Evolutionary conservation across 176 grass and related monocot species (phyloP).

Genomic region (Triticum urartu): DNA sequence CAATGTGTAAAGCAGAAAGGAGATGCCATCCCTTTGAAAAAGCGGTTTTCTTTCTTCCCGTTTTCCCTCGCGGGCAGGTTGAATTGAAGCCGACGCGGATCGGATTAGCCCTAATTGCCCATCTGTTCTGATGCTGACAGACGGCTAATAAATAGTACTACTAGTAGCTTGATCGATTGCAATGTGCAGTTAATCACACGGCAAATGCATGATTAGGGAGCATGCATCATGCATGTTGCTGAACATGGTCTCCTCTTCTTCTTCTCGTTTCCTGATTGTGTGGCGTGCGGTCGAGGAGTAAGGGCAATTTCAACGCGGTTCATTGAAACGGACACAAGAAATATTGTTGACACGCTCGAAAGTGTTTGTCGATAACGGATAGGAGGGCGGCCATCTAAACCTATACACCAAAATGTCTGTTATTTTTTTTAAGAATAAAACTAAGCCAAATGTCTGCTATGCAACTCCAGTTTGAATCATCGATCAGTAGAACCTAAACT

Average conservation of each 20-base stretch:
- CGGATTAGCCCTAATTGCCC: background rate
- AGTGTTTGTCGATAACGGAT: fast-evolving
- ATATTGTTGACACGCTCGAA: no score
- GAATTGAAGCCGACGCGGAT: background rate
- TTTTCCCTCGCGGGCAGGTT: background rate
- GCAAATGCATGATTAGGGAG: background rate
- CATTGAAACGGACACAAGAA: no score
- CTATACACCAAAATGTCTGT: no score
- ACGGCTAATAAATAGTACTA: background rate
- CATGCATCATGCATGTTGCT: background rate
- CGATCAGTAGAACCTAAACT: no score
- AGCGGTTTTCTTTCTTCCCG: background rate
- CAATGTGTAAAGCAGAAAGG: background rate
- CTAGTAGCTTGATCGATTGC: background rate
- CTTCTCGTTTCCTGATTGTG: background rate
- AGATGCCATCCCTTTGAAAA: background rate
- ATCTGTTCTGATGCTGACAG: background rate
- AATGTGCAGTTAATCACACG: background rate
- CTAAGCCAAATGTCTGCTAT: no score
- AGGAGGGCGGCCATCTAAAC: no score
- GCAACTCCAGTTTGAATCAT: no score
- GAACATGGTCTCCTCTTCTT: background rate
- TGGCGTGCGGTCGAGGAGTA: slow-evolving; percentile 11
- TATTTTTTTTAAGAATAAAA: no score
- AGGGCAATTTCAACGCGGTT: no score